Evolutionary conservation across 306 rosid genomes (phyloP).

Genomic region (Lathyrus sativus): DNA sequence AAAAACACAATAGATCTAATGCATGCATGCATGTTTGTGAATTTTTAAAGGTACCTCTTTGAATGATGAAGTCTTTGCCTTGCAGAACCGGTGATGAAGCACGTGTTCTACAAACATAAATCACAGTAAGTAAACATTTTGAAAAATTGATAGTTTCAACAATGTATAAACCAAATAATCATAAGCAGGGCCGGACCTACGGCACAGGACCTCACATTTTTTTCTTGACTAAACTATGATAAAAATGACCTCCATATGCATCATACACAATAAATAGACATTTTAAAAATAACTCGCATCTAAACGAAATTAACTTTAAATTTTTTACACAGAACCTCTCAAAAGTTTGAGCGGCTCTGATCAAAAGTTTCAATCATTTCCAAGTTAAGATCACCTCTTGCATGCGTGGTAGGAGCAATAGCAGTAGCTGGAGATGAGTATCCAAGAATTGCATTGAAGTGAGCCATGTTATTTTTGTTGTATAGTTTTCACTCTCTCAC

Average conservation of each 20-base stretch:
- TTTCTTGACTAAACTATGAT: too few relatives aligned
- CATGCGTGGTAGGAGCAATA: not conserved
- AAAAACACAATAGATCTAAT: conserved; percentile 14
- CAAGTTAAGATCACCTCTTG: not conserved
- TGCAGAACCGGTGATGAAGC: conserved; percentile 40
- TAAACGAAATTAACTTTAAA: too few relatives aligned
- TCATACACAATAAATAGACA: too few relatives aligned
- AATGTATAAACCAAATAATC: too few relatives aligned
- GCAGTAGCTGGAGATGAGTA: conserved; percentile 1
- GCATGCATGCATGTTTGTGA: not conserved
- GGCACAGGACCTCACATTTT: too few relatives aligned
- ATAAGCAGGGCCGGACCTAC: too few relatives aligned
- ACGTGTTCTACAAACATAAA: conserved; percentile 30
- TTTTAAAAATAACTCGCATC: too few relatives aligned
- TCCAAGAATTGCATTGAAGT: conserved; percentile 5
- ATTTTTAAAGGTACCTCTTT: conserved; percentile 7
- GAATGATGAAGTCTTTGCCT: conserved; percentile 24
- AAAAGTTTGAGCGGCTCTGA: too few relatives aligned
- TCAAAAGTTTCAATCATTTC: not conserved
- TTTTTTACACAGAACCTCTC: too few relatives aligned
- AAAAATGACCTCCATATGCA: too few relatives aligned
- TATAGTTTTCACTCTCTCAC: not conserved
- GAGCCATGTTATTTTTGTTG: conserved; percentile 5
- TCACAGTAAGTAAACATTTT: not conserved
- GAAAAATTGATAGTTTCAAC: too few relatives aligned